A percentile compares a stretch with the other conserved stretches of the same genome.
Evolutionary conservation across 306 rosid species (phyloP).

Genomic region (Begonia masoniana): DNA sequence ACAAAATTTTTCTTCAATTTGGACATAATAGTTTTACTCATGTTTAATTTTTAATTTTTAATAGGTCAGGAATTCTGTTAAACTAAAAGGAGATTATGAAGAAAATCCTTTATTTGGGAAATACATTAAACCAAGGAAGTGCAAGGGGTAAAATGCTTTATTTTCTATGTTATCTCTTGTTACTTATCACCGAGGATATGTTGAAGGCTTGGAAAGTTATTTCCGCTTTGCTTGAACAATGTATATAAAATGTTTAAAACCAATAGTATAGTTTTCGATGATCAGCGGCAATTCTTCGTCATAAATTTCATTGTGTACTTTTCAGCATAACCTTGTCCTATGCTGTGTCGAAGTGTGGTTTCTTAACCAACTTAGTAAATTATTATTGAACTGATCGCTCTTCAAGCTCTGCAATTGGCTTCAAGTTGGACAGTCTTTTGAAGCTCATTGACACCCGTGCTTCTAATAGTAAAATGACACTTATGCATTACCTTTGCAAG

Average conservation of each 20-base stretch:
- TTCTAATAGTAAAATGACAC: slow-evolving; percentile 75
- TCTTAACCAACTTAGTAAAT: too few species aligned
- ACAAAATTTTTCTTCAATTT: slow-evolving; percentile 9
- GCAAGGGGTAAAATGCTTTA: slow-evolving; percentile 63
- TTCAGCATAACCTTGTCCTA: neutral
- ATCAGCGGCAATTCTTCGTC: neutral
- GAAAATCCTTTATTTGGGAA: slow-evolving; percentile 82
- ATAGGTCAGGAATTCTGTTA: slow-evolving; percentile 67
- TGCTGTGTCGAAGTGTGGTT: too few species aligned
- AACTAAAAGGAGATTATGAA: slow-evolving; percentile 82
- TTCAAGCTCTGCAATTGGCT: slow-evolving; percentile 94
- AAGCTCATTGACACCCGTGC: slow-evolving; percentile 96
- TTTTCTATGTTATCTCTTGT: slow-evolving; percentile 1
- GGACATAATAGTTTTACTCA: slow-evolving; percentile 17
- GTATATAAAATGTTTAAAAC: neutral
- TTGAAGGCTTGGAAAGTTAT: neutral
- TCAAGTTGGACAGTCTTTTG: slow-evolving; percentile 92
- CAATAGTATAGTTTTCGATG: neutral
- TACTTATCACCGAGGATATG: neutral
- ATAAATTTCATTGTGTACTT: neutral
- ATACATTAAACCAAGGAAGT: slow-evolving; percentile 92
- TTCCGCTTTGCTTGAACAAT: neutral
- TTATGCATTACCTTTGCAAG: slow-evolving; percentile 99
- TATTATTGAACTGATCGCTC: neutral
- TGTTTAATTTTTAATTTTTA: slow-evolving; percentile 10